Conservation (phyloP, 1,139 yeast genomes). For the Blastobotrys petasosporus region DNA sequence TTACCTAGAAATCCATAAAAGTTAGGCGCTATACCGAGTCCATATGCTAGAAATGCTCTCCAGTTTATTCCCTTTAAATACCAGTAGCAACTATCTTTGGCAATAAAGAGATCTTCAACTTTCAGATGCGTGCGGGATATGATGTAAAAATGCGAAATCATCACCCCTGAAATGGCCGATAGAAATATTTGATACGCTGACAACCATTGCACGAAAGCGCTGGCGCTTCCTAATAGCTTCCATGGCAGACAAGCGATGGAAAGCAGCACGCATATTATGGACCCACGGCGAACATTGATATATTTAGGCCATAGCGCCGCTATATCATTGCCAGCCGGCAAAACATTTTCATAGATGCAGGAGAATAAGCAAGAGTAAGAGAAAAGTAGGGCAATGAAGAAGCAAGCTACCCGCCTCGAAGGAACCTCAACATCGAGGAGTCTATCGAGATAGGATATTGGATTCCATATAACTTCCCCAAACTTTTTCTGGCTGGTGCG, state of each 20-base stretch:
- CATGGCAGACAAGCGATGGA: constrained; percentile 46
- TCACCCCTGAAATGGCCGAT: constrained; percentile 68
- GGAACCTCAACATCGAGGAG: constrained; percentile 35
- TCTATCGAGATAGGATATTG: constrained; percentile 17
- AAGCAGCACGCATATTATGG: constrained; percentile 16
- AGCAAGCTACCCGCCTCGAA: constrained; percentile 72
- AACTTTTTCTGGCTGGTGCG: constrained; percentile 60
- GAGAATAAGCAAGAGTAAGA: constrained; percentile 39
- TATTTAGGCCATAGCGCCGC: constrained; percentile 50
- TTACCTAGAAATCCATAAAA: constrained; percentile 73
- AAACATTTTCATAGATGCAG: constrained; percentile 49
- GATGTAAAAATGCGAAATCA: constrained; percentile 60
- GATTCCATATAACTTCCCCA: constrained; percentile 57
- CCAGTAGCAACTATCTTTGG: constrained; percentile 41
- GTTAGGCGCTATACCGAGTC: constrained; percentile 69
- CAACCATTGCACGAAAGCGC: constrained; percentile 63
- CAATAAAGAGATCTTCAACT: constrained; percentile 49
- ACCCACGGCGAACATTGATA: constrained; percentile 45
- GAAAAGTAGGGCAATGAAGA: constrained; percentile 60
- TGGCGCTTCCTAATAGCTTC: constrained; percentile 61
- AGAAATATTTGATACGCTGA: constrained; percentile 72
- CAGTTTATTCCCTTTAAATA: constrained; percentile 59
- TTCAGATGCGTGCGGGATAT: constrained; percentile 61
- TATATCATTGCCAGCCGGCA: constrained; percentile 55
- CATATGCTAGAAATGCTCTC: constrained; percentile 40